Percentiles rank a stretch among this genome's conserved stretches.
Evolutionary conservation across 805 yeast genomes (phyloP).

Genomic region (Kuraishia molischiana): DNA sequence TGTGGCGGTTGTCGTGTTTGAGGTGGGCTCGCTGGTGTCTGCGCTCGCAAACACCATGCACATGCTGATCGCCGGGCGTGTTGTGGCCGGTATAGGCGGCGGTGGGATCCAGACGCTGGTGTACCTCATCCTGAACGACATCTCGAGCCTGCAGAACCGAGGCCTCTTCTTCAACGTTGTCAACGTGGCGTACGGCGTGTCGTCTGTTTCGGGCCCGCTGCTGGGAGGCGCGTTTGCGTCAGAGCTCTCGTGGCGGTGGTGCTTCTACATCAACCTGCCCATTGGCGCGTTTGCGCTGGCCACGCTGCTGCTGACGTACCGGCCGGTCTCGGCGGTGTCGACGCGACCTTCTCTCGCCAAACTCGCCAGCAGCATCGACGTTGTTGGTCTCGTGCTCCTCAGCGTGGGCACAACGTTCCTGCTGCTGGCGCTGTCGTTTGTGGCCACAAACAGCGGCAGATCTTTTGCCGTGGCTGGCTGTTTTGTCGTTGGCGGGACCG

Average conservation of each 20-base stretch:
- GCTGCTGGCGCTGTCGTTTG: constrained; percentile 39
- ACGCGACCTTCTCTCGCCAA: neutral
- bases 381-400: constrained; percentile 34
- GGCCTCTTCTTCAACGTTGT: constrained; percentile 28
- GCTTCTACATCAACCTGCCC: constrained; percentile 63
- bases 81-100: constrained; percentile 65
- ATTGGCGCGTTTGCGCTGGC: constrained; percentile 43
- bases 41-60: constrained; percentile 46
- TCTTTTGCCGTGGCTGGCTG: constrained; percentile 42
- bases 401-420: constrained; percentile 33
- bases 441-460: constrained; percentile 44
- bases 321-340: constrained; percentile 25
- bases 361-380: constrained; percentile 25
- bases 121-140: constrained; percentile 47
- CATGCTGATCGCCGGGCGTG: constrained; percentile 61
- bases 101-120: constrained; percentile 58
- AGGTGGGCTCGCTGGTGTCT: constrained; percentile 50
- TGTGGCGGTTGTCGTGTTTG: constrained; percentile 41
- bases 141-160: constrained; percentile 31
- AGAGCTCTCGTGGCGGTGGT: constrained; percentile 62
- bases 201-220: constrained; percentile 52
- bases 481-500: constrained; percentile 34
- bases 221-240: constrained; percentile 58
- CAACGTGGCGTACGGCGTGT: constrained; percentile 36
- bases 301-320: constrained; percentile 27